phyloP scores from a whole-genome alignment of 495 filamentous ascomycete species.

The Aspergillus incahuasiensis region DNA sequence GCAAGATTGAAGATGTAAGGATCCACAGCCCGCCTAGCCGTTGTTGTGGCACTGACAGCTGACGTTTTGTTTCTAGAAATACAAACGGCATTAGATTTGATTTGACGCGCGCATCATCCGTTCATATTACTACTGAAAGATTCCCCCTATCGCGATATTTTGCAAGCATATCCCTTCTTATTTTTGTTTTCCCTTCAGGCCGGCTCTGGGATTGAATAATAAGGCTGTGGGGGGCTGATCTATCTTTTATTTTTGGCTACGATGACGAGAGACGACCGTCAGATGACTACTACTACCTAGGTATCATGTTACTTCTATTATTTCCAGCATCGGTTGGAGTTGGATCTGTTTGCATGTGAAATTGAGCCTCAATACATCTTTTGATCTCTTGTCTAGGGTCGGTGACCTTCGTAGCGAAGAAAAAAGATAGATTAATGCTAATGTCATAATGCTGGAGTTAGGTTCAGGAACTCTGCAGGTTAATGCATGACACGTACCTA shows the following conservation, averaged over 20 bases:
- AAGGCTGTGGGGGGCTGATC: neutral
- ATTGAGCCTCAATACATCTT: conserved; percentile 3
- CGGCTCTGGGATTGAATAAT: neutral
- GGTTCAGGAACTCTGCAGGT: conserved; percentile 4
- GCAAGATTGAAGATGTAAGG: conserved; percentile 84
- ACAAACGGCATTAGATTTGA: conserved; percentile 36
- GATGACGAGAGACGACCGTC: neutral
- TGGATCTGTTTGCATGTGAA: neutral
- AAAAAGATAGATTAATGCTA: neutral
- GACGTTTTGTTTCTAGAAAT: conserved; percentile 29
- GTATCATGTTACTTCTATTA: neutral
- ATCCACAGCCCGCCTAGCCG: conserved; percentile 1
- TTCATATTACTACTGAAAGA: conserved; percentile 5
- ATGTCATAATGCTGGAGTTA: neutral
- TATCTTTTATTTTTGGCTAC: neutral
- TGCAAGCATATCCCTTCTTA: neutral
- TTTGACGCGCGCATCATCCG: neutral
- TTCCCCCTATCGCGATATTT: conserved; percentile 3
- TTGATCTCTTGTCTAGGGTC: neutral
- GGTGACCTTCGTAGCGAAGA: neutral
- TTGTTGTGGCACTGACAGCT: neutral
- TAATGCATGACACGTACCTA: conserved; percentile 8
- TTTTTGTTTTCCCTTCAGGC: neutral
- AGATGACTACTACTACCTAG: neutral
- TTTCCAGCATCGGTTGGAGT: conserved; percentile 10